phyloP scores from a whole-genome alignment of 768 basidiomycete genomes.

The Boletus huronensis region DNA sequence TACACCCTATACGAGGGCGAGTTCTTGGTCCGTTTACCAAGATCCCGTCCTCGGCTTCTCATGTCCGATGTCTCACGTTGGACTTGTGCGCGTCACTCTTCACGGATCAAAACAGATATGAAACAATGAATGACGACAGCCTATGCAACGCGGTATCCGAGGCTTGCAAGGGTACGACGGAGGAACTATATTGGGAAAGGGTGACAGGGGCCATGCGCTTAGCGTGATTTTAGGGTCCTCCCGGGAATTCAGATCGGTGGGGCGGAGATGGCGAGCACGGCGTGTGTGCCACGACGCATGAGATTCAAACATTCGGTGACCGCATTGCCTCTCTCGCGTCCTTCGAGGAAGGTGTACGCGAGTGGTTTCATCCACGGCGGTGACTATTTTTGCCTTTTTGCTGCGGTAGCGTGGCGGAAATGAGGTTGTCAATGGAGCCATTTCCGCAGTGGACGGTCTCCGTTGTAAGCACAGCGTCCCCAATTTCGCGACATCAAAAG shows the following conservation, averaged over 20 bases:
- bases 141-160: constrained; percentile 23
- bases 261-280: constrained; percentile 4
- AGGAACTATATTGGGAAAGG: constrained; percentile 32
- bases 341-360: not conserved
- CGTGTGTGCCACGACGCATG: not conserved
- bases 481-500: too few relatives aligned
- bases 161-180: constrained; percentile 28
- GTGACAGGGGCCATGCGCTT: constrained; percentile 25
- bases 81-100: constrained; percentile 50
- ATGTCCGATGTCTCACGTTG: constrained; percentile 55
- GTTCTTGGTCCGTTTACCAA: constrained; percentile 75
- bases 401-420: constrained; percentile 18
- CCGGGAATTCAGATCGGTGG: not conserved
- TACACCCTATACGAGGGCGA: constrained; percentile 70
- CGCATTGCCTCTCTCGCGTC: constrained; percentile 1
- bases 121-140: constrained; percentile 10
- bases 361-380: not conserved
- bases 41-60: constrained; percentile 42
- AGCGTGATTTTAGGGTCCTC: constrained; percentile 26
- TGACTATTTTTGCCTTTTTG: constrained; percentile 7
- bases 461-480: constrained; percentile 5
- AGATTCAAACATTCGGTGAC: not conserved
- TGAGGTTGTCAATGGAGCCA: not conserved
- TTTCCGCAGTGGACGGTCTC: constrained; percentile 8
- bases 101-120: constrained; percentile 10